Conservation (phyloP, 257 asterid species). For the Solanum medicagineum region DNA sequence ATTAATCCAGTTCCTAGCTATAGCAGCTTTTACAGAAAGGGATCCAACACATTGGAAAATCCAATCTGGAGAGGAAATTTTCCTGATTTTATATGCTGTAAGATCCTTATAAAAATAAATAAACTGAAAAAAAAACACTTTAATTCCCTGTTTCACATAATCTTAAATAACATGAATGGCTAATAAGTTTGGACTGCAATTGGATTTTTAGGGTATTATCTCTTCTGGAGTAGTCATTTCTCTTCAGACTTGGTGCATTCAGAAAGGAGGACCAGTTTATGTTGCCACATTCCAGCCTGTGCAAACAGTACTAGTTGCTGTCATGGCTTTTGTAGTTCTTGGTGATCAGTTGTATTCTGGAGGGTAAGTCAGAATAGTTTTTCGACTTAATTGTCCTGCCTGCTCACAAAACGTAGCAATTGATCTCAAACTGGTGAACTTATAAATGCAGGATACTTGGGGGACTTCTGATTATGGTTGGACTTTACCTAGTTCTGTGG, state of each 20-base stretch:
- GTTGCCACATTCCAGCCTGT: constrained; percentile 89
- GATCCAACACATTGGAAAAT: constrained; percentile 64
- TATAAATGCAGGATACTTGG: constrained; percentile 51
- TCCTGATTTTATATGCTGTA: constrained; percentile 75
- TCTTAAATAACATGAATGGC: not conserved
- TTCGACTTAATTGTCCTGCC: not conserved
- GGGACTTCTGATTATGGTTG: constrained; percentile 54
- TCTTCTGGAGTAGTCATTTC: constrained; percentile 73
- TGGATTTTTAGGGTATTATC: constrained; percentile 55
- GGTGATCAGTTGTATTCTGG: constrained; percentile 68
- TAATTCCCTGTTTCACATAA: not conserved
- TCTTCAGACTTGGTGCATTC: constrained; percentile 86
- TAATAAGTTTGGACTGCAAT: not conserved
- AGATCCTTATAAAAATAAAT: not conserved
- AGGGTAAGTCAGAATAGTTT: constrained; percentile 33
- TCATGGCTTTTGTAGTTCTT: constrained; percentile 63
- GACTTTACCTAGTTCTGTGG: constrained; percentile 73
- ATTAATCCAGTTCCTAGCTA: constrained; percentile 53
- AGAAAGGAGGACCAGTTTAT: constrained; percentile 86
- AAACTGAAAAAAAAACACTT: not conserved
- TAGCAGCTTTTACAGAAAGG: constrained; percentile 72
- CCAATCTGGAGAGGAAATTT: constrained; percentile 52
- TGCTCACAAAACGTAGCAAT: not conserved
- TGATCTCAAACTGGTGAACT: not conserved
- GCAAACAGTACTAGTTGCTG: constrained; percentile 73